phyloP scores from a whole-genome alignment of 2,329 filamentous ascomycete genomes.

The Aspergillus clavatus region DNA sequence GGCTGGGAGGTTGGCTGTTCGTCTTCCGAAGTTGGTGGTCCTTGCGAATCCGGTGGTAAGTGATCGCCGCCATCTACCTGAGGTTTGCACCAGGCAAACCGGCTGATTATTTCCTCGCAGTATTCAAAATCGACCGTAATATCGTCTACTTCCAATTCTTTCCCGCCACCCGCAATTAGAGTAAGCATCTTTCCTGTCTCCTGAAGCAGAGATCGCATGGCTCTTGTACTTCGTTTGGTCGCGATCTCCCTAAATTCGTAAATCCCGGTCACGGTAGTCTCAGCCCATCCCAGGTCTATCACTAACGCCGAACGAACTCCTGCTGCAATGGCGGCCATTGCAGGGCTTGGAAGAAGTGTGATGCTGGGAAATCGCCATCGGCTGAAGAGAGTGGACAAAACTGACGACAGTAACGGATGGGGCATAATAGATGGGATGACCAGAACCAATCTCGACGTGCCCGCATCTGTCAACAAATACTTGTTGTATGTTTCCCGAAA shows the following conservation, averaged over 20 bases:
- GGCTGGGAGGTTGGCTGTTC: constrained; percentile 1
- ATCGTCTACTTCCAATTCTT: constrained; percentile 31
- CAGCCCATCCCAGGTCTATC: constrained; percentile 87
- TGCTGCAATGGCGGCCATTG: constrained; percentile 70
- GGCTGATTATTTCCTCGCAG: constrained; percentile 71
- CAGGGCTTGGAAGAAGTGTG: constrained; percentile 71
- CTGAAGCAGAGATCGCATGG: constrained; percentile 65
- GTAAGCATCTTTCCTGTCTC: constrained; percentile 54
- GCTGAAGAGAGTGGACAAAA: constrained; percentile 73
- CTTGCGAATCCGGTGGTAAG: neutral
- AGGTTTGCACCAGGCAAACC: constrained; percentile 70
- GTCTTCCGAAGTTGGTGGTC: constrained; percentile 3
- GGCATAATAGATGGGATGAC: constrained; percentile 74
- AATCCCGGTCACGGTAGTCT: constrained; percentile 77
- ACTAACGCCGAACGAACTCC: constrained; percentile 82
- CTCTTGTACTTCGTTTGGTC: constrained; percentile 66
- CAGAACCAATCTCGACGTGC: constrained; percentile 68
- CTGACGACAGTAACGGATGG: constrained; percentile 67
- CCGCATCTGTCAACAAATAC: constrained; percentile 57
- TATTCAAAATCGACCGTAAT: constrained; percentile 64
- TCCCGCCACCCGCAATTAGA: constrained; percentile 17
- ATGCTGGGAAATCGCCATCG: constrained; percentile 75
- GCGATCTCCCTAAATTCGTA: constrained; percentile 86
- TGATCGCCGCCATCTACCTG: constrained; percentile 3
- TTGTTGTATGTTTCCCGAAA: constrained; percentile 78